Evolutionary conservation across 2,329 filamentous ascomycete species (phyloP).

Genomic region (Stachybotrys chlorohalonatus): DNA sequence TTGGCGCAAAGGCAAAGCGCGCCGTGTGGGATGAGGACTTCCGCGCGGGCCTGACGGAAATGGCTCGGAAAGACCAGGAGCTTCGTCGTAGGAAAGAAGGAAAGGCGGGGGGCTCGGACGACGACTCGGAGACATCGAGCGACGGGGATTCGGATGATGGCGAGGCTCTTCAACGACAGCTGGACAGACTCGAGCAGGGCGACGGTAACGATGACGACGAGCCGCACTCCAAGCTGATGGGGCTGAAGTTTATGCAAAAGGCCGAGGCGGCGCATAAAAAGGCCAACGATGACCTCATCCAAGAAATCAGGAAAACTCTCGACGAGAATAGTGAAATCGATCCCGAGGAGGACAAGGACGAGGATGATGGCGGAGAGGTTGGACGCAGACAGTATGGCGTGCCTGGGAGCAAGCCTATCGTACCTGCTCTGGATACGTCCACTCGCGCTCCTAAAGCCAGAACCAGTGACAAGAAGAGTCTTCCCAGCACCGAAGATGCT

Average conservation of each 20-base stretch:
- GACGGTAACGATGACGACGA: conserved; percentile 38
- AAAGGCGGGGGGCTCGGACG: conserved; percentile 36
- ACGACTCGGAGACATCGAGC: conserved; percentile 44
- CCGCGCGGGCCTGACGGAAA: conserved; percentile 65
- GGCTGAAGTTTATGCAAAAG: conserved; percentile 91
- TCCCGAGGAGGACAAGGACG: conserved; percentile 41
- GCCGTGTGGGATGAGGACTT: conserved; percentile 86
- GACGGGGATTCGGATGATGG: conserved; percentile 51
- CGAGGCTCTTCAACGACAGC: conserved; percentile 38
- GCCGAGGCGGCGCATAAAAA: conserved; percentile 71
- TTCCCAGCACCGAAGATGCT: background rate
- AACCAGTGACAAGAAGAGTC: background rate
- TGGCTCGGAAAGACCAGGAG: conserved; percentile 76
- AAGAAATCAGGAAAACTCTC: conserved; percentile 62
- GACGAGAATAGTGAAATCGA: conserved; percentile 43
- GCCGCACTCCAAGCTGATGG: conserved; percentile 59
- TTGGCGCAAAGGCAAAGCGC: conserved; percentile 67
- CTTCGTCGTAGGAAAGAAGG: conserved; percentile 72
- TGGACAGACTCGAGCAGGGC: conserved; percentile 23
- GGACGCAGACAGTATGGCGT: conserved; percentile 65
- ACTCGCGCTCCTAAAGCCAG: conserved; percentile 18
- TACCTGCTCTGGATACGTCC: conserved; percentile 19
- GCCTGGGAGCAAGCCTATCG: conserved; percentile 21
- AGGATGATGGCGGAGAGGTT: conserved; percentile 45
- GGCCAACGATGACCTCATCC: conserved; percentile 69